Conservation (phyloP, 495 filamentous ascomycete genomes). For the Haplographium delicatum region DNA sequence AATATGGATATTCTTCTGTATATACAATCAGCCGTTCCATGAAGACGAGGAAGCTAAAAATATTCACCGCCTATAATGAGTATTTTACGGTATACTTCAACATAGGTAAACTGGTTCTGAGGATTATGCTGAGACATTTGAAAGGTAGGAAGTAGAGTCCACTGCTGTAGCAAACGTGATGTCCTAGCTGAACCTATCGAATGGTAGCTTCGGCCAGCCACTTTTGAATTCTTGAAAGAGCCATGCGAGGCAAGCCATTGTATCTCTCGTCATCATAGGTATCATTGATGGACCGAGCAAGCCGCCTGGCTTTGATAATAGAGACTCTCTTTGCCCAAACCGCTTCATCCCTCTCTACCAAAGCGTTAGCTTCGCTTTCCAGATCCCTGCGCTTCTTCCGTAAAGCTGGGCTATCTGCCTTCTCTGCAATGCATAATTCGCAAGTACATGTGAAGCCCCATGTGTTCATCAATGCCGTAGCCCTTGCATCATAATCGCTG, state of each 20-base stretch:
- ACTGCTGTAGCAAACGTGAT: too few species aligned
- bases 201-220: slow-evolving; percentile 30
- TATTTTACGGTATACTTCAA: too few species aligned
- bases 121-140: too few species aligned
- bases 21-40: too few species aligned
- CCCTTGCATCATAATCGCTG: slow-evolving; percentile 20
- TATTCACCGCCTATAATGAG: too few species aligned
- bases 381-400: slow-evolving; percentile 29
- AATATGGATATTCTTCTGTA: too few species aligned
- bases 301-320: slow-evolving; percentile 25
- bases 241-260: slow-evolving; percentile 26
- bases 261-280: slow-evolving; percentile 31
- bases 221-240: slow-evolving; percentile 25
- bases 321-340: slow-evolving; percentile 24
- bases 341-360: slow-evolving; percentile 25
- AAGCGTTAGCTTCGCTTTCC: slow-evolving; percentile 26
- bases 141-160: too few species aligned
- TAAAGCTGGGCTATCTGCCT: slow-evolving; percentile 25
- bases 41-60: too few species aligned
- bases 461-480: slow-evolving; percentile 20
- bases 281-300: slow-evolving; percentile 26
- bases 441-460: slow-evolving; percentile 51
- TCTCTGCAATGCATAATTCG: slow-evolving; percentile 35
- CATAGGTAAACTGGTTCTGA: too few species aligned
- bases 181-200: too few species aligned